Percentiles rank a stretch among this genome's conserved stretches.
Conservation (phyloP, 306 rosid species). For the Aeschynomene evenia region DNA sequence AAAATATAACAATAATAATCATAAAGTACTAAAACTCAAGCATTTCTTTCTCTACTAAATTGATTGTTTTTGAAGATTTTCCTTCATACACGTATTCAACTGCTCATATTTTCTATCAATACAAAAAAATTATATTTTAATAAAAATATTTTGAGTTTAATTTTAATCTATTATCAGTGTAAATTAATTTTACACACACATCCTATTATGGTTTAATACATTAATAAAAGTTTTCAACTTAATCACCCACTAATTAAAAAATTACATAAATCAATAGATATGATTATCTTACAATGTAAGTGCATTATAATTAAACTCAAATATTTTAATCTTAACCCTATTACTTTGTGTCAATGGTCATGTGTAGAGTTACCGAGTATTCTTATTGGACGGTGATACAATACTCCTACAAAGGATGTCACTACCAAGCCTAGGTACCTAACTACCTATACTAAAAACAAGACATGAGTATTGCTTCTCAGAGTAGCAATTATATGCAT, state of each 20-base stretch:
- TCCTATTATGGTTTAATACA: too few species aligned
- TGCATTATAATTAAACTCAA: too few species aligned
- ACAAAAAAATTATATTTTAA: too few species aligned
- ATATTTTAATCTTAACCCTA: not conserved
- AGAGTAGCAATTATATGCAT: not conserved
- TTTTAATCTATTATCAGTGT: too few species aligned
- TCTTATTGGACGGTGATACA: not conserved
- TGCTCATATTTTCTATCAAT: not conserved
- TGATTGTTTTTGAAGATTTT: slow-evolving; percentile 30
- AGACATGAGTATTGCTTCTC: not conserved
- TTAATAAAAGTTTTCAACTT: too few species aligned
- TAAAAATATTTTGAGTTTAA: too few species aligned
- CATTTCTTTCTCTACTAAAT: slow-evolving; percentile 8
- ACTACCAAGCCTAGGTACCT: not conserved
- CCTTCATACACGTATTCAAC: not conserved
- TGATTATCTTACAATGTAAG: too few species aligned
- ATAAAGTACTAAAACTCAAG: not conserved
- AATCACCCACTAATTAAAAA: too few species aligned
- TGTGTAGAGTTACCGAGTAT: not conserved
- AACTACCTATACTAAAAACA: not conserved
- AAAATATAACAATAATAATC: too few species aligned
- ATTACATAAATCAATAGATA: too few species aligned
- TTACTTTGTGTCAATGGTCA: not conserved
- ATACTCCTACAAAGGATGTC: not conserved
- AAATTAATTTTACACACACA: too few species aligned